phyloP scores from a whole-genome alignment of 495 filamentous ascomycete species.

The Niebla homalea region DNA sequence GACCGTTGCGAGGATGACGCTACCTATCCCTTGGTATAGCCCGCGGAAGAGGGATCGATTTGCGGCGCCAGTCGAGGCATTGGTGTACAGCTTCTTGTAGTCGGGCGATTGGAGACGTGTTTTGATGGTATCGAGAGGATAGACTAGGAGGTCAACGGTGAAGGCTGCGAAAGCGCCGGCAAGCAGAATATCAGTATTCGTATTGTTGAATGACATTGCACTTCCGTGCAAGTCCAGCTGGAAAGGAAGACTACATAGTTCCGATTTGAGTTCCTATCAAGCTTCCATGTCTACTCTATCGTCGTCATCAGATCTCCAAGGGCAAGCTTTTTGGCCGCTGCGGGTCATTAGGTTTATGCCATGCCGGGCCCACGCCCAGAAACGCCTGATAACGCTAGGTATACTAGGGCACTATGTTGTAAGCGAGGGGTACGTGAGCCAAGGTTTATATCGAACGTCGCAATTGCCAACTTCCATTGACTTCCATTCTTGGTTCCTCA shows the following conservation, averaged over 20 bases:
- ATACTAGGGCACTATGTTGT: no score
- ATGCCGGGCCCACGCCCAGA: no score
- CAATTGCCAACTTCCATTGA: no score
- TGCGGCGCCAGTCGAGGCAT: constrained; percentile 37
- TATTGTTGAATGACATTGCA: constrained; percentile 26
- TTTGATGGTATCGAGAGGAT: constrained; percentile 77
- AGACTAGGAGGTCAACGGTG: constrained; percentile 65
- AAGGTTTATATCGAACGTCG: no score
- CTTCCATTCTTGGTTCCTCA: no score
- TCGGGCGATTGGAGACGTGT: constrained; percentile 70
- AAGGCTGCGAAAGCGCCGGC: constrained; percentile 75
- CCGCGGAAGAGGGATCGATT: constrained; percentile 52
- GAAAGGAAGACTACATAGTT: not conserved
- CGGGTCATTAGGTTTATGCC: no score
- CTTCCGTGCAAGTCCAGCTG: not conserved
- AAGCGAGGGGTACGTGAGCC: no score
- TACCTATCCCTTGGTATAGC: constrained; percentile 79
- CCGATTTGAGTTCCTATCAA: not conserved
- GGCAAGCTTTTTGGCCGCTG: no score
- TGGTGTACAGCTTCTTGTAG: constrained; percentile 48
- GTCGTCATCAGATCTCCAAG: no score
- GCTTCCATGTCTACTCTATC: no score
- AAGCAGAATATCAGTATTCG: constrained; percentile 37
- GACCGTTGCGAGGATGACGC: constrained; percentile 74
- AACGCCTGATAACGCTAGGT: no score